phyloP scores from a whole-genome alignment of 192 early-diverging fungal genomes.

The Podila clonocystis region DNA sequence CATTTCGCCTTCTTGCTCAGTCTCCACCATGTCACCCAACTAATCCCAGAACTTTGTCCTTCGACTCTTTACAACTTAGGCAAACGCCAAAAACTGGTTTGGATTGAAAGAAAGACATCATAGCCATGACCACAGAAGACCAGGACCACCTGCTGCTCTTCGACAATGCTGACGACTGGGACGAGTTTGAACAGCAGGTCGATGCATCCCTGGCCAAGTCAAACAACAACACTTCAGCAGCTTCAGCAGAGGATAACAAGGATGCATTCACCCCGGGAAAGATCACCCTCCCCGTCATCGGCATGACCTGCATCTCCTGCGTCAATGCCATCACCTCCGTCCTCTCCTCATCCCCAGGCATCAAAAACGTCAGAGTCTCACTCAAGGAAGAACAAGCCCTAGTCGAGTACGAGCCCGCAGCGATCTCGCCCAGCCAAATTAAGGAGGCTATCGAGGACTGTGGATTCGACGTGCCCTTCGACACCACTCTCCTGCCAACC shows the following conservation, averaged over 20 bases:
- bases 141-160: constrained; percentile 39
- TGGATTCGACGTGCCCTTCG: constrained; percentile 73
- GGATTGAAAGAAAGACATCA: background rate
- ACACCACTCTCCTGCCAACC: constrained; percentile 1
- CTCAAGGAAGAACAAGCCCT: constrained; percentile 61
- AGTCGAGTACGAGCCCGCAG: constrained; percentile 61
- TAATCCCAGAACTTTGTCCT: background rate
- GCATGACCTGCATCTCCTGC: constrained; percentile 55
- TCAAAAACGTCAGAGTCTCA: constrained; percentile 62
- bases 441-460: constrained; percentile 71
- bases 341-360: constrained; percentile 52
- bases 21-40: background rate
- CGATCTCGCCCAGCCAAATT: constrained; percentile 48
- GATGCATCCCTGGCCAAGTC: constrained; percentile 23
- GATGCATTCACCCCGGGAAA: constrained; percentile 11
- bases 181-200: constrained; percentile 43
- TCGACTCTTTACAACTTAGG: background rate
- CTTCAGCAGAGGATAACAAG: constrained; percentile 4
- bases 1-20: background rate
- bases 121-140: constrained; percentile 31
- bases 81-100: background rate
- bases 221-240: background rate
- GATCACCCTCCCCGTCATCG: constrained; percentile 34
- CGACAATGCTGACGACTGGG: constrained; percentile 41
- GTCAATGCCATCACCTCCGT: constrained; percentile 8